Percentiles rank a stretch among this genome's conserved stretches.
phyloP scores from a whole-genome alignment of 2,329 filamentous ascomycete genomes.

The Diplodia mutila region DNA sequence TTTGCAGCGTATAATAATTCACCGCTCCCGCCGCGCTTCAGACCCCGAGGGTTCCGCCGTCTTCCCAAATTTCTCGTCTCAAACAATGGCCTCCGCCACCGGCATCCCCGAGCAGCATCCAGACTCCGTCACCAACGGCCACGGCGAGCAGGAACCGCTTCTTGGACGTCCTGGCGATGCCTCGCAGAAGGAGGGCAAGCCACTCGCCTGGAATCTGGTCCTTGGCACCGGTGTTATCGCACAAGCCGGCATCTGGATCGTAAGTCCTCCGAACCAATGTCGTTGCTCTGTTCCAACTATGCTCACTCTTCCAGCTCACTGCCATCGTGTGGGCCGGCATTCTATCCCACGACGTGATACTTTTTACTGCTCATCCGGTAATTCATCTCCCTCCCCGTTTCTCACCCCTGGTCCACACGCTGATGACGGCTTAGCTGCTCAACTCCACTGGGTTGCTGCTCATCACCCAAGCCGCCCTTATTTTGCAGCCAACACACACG shows the following conservation, averaged over 20 bases:
- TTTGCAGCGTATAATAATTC: constrained; percentile 13
- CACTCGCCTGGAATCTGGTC: constrained; percentile 74
- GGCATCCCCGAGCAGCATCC: constrained; percentile 63
- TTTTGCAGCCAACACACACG: constrained; percentile 86
- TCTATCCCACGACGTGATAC: constrained; percentile 69
- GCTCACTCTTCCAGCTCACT: constrained; percentile 56
- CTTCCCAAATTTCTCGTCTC: neutral
- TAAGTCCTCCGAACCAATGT: constrained; percentile 34
- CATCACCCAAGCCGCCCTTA: constrained; percentile 76
- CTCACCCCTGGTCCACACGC: constrained; percentile 26
- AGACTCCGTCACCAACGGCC: constrained; percentile 39
- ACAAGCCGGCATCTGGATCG: constrained; percentile 75
- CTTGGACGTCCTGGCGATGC: constrained; percentile 74
- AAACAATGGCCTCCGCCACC: constrained; percentile 68
- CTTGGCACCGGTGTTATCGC: constrained; percentile 84
- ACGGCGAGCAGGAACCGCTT: constrained; percentile 65
- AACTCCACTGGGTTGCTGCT: constrained; percentile 71
- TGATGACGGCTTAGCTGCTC: constrained; percentile 46
- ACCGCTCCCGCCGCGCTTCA: neutral
- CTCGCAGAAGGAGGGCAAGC: constrained; percentile 66
- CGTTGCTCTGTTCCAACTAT: neutral
- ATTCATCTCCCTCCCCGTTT: constrained; percentile 41
- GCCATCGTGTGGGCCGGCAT: constrained; percentile 78
- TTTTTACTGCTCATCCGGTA: constrained; percentile 90
- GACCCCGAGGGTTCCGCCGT: too few relatives aligned